Percentiles rank a stretch among this genome's conserved stretches.
phyloP scores from a whole-genome alignment of 2,329 filamentous ascomycete species.

The Lachnellula suecica region DNA sequence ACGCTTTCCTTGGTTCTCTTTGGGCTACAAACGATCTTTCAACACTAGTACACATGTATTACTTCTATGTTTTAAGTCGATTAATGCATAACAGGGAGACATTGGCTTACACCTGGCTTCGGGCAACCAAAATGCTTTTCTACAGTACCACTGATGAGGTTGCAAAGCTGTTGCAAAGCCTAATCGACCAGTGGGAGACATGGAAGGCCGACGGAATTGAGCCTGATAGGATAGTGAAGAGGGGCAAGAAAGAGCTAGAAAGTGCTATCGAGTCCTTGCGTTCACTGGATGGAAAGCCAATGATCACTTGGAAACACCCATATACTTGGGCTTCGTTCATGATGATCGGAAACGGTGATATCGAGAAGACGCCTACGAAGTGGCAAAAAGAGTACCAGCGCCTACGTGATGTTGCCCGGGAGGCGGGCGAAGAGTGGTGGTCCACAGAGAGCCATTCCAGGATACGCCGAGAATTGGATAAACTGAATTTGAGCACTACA shows the following conservation, averaged over 20 bases:
- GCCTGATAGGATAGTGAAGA: neutral
- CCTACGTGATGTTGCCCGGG: too few species aligned
- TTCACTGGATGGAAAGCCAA: neutral
- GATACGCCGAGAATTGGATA: too few species aligned
- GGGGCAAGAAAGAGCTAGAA: neutral
- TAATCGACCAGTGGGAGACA: neutral
- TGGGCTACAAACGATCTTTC: neutral
- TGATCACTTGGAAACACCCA: neutral
- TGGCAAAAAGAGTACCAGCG: too few species aligned
- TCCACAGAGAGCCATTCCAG: too few species aligned
- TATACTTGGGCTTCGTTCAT: neutral
- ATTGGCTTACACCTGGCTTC: neutral
- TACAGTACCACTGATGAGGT: neutral
- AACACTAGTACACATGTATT: constrained; percentile 1
- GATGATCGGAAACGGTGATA: neutral
- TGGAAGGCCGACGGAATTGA: neutral
- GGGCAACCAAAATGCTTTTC: neutral
- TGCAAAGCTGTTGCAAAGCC: neutral
- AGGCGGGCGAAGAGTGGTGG: too few species aligned
- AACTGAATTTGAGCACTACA: too few species aligned
- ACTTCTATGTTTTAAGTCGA: neutral
- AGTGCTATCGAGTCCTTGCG: neutral
- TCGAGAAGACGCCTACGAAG: too few species aligned
- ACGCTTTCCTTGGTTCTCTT: neutral
- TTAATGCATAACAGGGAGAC: neutral